Evolutionary conservation across 2,329 filamentous ascomycete genomes (phyloP).

Genomic region (Penicillium sp.): DNA sequence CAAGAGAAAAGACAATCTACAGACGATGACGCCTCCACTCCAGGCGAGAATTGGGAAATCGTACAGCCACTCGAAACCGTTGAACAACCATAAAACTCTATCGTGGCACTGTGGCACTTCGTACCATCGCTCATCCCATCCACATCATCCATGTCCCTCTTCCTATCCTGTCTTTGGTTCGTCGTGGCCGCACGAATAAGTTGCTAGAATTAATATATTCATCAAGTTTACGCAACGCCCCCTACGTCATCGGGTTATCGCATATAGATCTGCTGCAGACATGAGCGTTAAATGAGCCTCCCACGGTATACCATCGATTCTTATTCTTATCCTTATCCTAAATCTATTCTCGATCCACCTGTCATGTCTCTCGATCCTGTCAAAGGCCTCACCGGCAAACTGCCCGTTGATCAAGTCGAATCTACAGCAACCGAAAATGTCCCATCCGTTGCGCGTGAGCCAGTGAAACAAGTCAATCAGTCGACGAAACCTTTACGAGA

Average conservation of each 20-base stretch:
- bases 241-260: constrained; percentile 19
- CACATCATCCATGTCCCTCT: background rate
- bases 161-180: constrained; percentile 3
- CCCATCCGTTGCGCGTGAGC: constrained; percentile 11
- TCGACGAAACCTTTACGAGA: constrained; percentile 19
- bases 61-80: too few species aligned
- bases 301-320: background rate
- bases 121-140: too few species aligned
- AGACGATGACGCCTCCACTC: too few species aligned
- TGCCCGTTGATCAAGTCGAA: constrained; percentile 17
- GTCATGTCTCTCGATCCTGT: constrained; percentile 26
- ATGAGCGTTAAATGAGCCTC: too few species aligned
- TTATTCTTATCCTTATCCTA: background rate
- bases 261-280: constrained; percentile 11
- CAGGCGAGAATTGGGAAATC: too few species aligned
- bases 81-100: constrained; percentile 1
- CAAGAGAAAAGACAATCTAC: too few species aligned
- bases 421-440: constrained; percentile 13
- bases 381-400: constrained; percentile 18
- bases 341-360: background rate
- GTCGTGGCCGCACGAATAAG: constrained; percentile 2
- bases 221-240: constrained; percentile 21
- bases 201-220: constrained; percentile 16
- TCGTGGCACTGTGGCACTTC: background rate
- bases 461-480: constrained; percentile 11